A percentile compares a stretch with the other conserved stretches of the same genome.
phyloP scores from a whole-genome alignment of 2,329 filamentous ascomycete species.

The Pseudogymnoascus sp. region DNA sequence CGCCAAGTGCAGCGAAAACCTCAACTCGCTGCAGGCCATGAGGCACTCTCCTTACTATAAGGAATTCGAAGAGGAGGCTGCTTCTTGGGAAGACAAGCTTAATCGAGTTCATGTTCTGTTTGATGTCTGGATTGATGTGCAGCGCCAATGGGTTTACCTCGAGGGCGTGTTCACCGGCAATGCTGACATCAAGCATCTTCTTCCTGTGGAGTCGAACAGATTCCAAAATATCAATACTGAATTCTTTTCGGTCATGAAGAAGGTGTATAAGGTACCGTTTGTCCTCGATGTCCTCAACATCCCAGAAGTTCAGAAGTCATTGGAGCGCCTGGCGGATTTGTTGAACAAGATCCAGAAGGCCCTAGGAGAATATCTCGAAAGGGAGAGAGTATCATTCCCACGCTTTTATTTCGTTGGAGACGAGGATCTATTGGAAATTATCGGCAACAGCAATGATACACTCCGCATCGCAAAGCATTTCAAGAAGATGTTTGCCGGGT shows the following conservation, averaged over 20 bases:
- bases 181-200: constrained; percentile 94
- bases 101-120: constrained; percentile 97
- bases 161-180: constrained; percentile 99
- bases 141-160: constrained; percentile 98
- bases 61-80: constrained; percentile 96
- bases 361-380: constrained; percentile 94
- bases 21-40: constrained; percentile 98
- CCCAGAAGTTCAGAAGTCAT: constrained; percentile 86
- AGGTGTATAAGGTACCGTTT: constrained; percentile 92
- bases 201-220: constrained; percentile 90
- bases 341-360: constrained; percentile 99
- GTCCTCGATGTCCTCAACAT: constrained; percentile 95
- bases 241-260: constrained; percentile 99
- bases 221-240: constrained; percentile 99
- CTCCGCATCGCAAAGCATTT: constrained; percentile 96
- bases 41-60: constrained; percentile 98
- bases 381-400: constrained; percentile 93
- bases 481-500: constrained; percentile 99
- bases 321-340: constrained; percentile 92
- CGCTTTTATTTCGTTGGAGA: constrained; percentile 99
- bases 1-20: constrained; percentile 94
- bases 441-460: constrained; percentile 97
- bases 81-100: constrained; percentile 94
- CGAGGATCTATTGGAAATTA: constrained; percentile 96
- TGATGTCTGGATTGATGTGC: constrained; percentile 99